Conservation (phyloP, 371 early-diverging fungal species). For the Massospora cicadina region DNA sequence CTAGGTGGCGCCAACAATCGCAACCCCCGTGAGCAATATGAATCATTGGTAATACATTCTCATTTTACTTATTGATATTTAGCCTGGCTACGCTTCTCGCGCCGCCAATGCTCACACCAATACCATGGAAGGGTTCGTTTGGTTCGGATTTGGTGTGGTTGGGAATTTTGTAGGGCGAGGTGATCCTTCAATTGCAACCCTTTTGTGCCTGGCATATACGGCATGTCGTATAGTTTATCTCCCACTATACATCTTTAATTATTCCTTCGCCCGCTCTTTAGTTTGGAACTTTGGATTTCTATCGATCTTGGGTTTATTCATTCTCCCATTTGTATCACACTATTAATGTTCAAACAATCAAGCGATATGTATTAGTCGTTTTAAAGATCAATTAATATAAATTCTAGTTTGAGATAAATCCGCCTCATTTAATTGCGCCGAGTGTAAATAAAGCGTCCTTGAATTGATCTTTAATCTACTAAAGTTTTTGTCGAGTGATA, state of each 20-base stretch:
- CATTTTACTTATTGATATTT: neutral
- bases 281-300: constrained; percentile 7
- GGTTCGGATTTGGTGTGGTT: constrained; percentile 3
- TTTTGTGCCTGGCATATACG: neutral
- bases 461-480: too few relatives aligned
- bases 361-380: too few relatives aligned
- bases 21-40: constrained; percentile 5
- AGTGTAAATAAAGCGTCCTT: too few relatives aligned
- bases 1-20: constrained; percentile 2
- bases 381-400: too few relatives aligned
- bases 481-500: too few relatives aligned
- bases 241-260: neutral
- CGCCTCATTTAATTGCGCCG: too few relatives aligned
- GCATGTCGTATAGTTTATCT: constrained; percentile 1
- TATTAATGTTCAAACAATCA: too few relatives aligned
- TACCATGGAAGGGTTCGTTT: constrained; percentile 8
- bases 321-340: constrained; percentile 8
- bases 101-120: constrained; percentile 8
- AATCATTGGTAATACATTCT: neutral
- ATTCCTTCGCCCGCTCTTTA: neutral
- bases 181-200: neutral
- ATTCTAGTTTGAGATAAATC: too few relatives aligned
- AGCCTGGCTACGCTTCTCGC: neutral
- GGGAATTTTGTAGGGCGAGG: neutral
- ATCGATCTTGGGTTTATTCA: neutral